Evolutionary conservation across 75 land plant species (phyloP), one percentile per base, ranked within the genome.

Genomic region (Gnetum montanum): DNA sequence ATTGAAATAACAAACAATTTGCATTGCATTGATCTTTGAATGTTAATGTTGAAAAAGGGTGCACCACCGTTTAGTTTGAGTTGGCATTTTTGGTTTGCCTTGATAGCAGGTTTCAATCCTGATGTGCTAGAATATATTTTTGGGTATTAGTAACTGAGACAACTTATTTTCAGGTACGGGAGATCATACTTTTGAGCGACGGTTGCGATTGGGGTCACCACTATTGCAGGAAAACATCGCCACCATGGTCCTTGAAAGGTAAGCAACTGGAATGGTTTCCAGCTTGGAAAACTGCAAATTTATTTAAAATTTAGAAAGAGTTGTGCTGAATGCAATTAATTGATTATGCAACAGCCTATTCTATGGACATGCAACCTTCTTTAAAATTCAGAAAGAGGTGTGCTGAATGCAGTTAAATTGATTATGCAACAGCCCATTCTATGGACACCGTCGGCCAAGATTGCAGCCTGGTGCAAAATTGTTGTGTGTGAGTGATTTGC

Each of bases 181-280:
- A 30, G 98, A 94, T 61, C 98, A 94, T 74, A 79, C 85, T 31
- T 94, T 85, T 75, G 91, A 90, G 47, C 57, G 98, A 37, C 79
- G 98, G 51, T 54, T 92, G 68, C 80, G 94, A 44, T 78, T 94
- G 62, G 98, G 98, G 31, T 87, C 72, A 0, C 98, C 98, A 40
- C 73, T 94, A 53, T 46, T 94, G 63, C 85, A 94, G 68, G 73
- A 90, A 41, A 85, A 89, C 49, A 80, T 89, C 60, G 98, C 96
- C 25, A 94, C 98, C 7, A 77, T 94, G 98, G 98, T 94, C 47
- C 84, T 94, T 62, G 98, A 94, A 73, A 94, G 98, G 98, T 93
- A 41, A 63, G 19, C 36, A 13, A 31, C 20, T 2, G 23, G 25
- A n/a, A 15, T 8, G 50, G n/a, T n/a, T n/a, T n/a, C n/a, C n/a